Evolutionary conservation across 345 rosid genomes (phyloP), one percentile per base, ranked within the genome.

Genomic region (Atalantia buxifolia): DNA sequence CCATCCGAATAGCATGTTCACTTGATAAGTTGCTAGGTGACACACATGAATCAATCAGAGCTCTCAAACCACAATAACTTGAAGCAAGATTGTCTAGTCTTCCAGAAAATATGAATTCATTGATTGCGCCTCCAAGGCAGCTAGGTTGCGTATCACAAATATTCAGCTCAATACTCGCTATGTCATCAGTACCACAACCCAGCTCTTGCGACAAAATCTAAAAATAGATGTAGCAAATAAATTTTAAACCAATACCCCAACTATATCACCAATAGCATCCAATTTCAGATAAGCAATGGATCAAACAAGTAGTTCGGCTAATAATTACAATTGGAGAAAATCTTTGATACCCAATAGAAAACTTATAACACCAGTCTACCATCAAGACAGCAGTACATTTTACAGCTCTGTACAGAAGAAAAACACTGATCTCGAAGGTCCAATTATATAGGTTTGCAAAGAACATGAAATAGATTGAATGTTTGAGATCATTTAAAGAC

Each of bases 51-150:
- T 95, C 99, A 76, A 93, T 85, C 55, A 95, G 91, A 76, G 98
- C 97, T 87, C 95, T 87, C 84, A 92, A 81, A 69, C 96, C 96
- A 70, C 98, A 95, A 83, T 85, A 95, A 79, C 97, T 90, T 14
- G 97, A 93, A 78, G 97, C 96, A 72, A 95, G 99, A 85, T 95
- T 93, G 79, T 95, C 98, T 67, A 95, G 82, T 86, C 99, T 92
- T 83, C 99, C 99, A 66, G 99, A 95, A 80, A 91, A 93, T 30
- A 95, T 93, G 77, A 95, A 95, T 69, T 95, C 98, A 73, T 92
- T 83, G 80, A 86, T 92, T 75, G 89, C 98, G 62, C 99, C 99
- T 79, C 98, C 99, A 78, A 93, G 96, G 88, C 98, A 92, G 86
- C 99, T 93, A 65, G 98, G 90, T 86, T 95, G 99, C 53, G 97